These are phyloP conservation scores for Boletus insuetus DNA, from an alignment of 768 basidiomycete species.

Conservation along the genomic window DNA sequence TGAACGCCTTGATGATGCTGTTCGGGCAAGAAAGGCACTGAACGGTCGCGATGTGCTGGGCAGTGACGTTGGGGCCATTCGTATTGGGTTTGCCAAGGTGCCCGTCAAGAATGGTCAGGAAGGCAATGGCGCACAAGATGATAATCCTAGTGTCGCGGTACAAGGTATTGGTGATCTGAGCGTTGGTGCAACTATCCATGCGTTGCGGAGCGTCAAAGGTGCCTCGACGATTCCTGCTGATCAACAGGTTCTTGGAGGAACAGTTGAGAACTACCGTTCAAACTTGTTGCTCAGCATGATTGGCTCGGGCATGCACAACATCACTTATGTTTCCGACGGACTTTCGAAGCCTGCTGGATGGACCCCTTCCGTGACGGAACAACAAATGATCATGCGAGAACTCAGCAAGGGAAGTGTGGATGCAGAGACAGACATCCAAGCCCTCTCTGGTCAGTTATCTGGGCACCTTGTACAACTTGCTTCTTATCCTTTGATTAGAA, in stretches of 20 bases:
- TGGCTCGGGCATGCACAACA: constrained; percentile 65
- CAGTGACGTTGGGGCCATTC: constrained; percentile 93
- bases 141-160: constrained; percentile 61
- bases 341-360: constrained; percentile 62
- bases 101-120: constrained; percentile 86
- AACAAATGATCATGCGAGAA: constrained; percentile 96
- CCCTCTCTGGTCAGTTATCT: constrained; percentile 70
- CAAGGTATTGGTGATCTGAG: constrained; percentile 84
- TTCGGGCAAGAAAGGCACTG: constrained; percentile 90
- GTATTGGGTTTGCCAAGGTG: constrained; percentile 96
- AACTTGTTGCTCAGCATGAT: constrained; percentile 90
- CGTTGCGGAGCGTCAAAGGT: constrained; percentile 85
- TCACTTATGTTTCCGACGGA: constrained; percentile 54
- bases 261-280: constrained; percentile 92
- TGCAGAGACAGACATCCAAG: constrained; percentile 80
- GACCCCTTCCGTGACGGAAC: constrained; percentile 79
- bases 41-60: constrained; percentile 96
- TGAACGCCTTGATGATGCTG: constrained; percentile 94
- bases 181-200: constrained; percentile 86
- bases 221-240: constrained; percentile 89
- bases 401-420: constrained; percentile 74
- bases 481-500: constrained; percentile 45
- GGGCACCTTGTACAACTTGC: not conserved
- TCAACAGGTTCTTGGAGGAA: constrained; percentile 88
- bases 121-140: constrained; percentile 55